A percentile compares a stretch with the other conserved stretches of the same genome.
Conservation (phyloP, 1,284 basidiomycete genomes). For the Schizophyllum commune region DNA sequence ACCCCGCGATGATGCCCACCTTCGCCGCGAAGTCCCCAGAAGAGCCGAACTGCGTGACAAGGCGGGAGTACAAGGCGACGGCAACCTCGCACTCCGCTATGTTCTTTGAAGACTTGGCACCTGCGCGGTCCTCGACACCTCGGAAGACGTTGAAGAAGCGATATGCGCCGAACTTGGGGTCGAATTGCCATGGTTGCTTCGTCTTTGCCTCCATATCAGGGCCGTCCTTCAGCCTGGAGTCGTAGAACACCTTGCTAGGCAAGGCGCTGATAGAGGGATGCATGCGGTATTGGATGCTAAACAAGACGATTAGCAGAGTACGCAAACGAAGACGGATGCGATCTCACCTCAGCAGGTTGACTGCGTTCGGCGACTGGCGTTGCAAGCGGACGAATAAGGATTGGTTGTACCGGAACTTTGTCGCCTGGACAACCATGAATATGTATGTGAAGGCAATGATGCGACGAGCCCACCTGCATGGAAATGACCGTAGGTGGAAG, state of each 20-base stretch:
- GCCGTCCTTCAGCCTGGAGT: constrained; percentile 77
- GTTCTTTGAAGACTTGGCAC: constrained; percentile 76
- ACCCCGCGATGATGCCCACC: constrained; percentile 93
- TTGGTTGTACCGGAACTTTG: constrained; percentile 78
- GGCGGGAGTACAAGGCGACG: constrained; percentile 70
- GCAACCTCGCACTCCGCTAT: constrained; percentile 71
- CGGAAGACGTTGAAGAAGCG: constrained; percentile 77
- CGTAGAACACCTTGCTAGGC: constrained; percentile 89
- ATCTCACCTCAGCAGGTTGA: constrained; percentile 82
- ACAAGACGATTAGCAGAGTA: constrained; percentile 8
- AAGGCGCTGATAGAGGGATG: constrained; percentile 92
- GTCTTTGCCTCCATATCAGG: constrained; percentile 86
- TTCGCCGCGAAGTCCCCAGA: constrained; percentile 62
- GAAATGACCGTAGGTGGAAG: constrained; percentile 96
- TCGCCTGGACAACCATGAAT: constrained; percentile 42
- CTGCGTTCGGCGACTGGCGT: constrained; percentile 67
- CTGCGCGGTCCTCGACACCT: constrained; percentile 49
- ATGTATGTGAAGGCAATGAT: not conserved
- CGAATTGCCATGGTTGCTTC: constrained; percentile 78
- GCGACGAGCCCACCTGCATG: constrained; percentile 43
- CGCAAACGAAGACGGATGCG: not conserved
- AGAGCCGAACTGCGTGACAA: constrained; percentile 56
- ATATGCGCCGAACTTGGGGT: constrained; percentile 80
- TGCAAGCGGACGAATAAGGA: constrained; percentile 93
- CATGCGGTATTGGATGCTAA: constrained; percentile 98